These are phyloP conservation scores for Eimeria acervulina DNA, from an alignment of 169 alveolate species.

Conservation along the genomic window DNA sequence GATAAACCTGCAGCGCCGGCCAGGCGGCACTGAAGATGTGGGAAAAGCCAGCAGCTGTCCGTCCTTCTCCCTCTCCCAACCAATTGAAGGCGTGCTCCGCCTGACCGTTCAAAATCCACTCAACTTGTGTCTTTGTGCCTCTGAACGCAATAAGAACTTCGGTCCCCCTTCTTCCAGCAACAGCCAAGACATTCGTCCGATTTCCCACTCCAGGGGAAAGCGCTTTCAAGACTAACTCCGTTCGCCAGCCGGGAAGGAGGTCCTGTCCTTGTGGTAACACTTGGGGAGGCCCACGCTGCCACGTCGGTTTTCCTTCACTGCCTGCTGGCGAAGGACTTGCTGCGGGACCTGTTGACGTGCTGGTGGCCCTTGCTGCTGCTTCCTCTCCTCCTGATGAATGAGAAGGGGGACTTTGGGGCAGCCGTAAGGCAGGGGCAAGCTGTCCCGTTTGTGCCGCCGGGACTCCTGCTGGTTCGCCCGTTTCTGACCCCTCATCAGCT, in stretches of 20 bases:
- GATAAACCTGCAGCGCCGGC: slow-evolving; percentile 82
- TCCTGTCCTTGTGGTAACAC: slow-evolving; percentile 35
- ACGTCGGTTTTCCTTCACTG: not conserved
- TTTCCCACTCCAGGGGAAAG: slow-evolving; percentile 76
- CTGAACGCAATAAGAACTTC: slow-evolving; percentile 73
- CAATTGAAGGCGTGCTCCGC: slow-evolving; percentile 65
- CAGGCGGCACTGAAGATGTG: slow-evolving; percentile 81
- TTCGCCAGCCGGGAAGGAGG: slow-evolving; percentile 79
- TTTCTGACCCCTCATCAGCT: not conserved
- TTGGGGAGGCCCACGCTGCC: not conserved
- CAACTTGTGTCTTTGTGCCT: slow-evolving; percentile 79
- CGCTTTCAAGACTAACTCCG: slow-evolving; percentile 77
- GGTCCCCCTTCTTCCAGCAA: slow-evolving; percentile 64
- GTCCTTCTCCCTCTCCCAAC: slow-evolving; percentile 72
- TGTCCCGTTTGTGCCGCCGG: not conserved
- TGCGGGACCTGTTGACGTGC: not conserved
- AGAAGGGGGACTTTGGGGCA: not conserved
- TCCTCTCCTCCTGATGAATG: not conserved
- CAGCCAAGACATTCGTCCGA: slow-evolving; percentile 64
- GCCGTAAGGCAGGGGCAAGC: not conserved
- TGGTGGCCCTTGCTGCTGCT: not conserved
- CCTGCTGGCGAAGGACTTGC: not conserved
- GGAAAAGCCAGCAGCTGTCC: slow-evolving; percentile 76
- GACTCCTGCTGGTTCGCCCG: not conserved
- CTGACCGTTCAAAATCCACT: slow-evolving; percentile 78